Conservation (phyloP, 352 stramenopile species). For the Pythium aristosporum region DNA sequence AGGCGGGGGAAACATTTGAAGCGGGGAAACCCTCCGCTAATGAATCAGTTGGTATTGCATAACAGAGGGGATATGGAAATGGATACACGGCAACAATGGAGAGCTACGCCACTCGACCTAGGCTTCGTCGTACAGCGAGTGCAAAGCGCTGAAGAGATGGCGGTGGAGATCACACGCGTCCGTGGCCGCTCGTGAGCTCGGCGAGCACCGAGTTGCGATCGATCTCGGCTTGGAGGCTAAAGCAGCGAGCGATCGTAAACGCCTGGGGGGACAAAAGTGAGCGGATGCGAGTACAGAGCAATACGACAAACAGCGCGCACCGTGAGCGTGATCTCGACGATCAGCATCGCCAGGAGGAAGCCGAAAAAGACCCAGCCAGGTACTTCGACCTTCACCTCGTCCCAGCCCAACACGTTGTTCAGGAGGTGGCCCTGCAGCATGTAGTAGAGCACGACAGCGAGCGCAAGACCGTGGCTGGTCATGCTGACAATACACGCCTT, state of each 20-base stretch:
- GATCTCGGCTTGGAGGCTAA: slow-evolving; percentile 71
- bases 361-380: slow-evolving; percentile 54
- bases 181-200: slow-evolving; percentile 35
- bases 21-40: slow-evolving; percentile 1
- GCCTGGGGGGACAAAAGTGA: slow-evolving; percentile 25
- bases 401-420: slow-evolving; percentile 46
- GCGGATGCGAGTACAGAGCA: not conserved
- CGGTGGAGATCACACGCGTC: slow-evolving; percentile 20
- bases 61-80: not conserved
- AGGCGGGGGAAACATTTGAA: slow-evolving; percentile 12
- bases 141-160: not conserved
- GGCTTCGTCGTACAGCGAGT: not conserved
- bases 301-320: slow-evolving; percentile 29
- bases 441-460: slow-evolving; percentile 57
- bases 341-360: slow-evolving; percentile 60
- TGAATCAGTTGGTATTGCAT: slow-evolving; percentile 1
- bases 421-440: slow-evolving; percentile 52
- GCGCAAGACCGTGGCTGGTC: slow-evolving; percentile 54
- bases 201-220: slow-evolving; percentile 67
- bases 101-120: not conserved
- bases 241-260: slow-evolving; percentile 48
- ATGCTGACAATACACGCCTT: slow-evolving; percentile 53
- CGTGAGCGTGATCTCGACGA: slow-evolving; percentile 55
- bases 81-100: slow-evolving; percentile 3
- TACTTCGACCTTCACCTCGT: slow-evolving; percentile 25